phyloP scores from a whole-genome alignment of 1,284 basidiomycete genomes.

The Vanrija humicola region DNA sequence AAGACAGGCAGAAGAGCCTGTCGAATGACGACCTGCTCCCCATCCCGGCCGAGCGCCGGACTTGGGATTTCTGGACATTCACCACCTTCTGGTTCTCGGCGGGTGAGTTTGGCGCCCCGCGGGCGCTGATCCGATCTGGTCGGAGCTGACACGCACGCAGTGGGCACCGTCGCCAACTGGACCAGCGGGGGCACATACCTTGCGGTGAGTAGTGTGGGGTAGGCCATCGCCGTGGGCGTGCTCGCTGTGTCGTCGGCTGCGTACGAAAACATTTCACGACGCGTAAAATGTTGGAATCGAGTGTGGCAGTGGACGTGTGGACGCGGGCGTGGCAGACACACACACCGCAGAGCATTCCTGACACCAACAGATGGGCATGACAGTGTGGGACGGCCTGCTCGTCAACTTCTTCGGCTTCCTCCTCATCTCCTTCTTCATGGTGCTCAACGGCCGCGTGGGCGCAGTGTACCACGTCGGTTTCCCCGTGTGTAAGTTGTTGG shows the following conservation, averaged over 20 bases:
- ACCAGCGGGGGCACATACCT: conserved; percentile 25
- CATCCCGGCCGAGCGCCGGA: conserved; percentile 23
- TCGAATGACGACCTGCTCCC: conserved; percentile 39
- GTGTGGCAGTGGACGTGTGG: neutral
- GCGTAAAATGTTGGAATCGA: too few species aligned
- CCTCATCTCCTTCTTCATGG: conserved; percentile 36
- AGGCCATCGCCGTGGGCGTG: neutral
- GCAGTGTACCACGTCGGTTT: conserved; percentile 33
- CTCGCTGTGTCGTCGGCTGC: too few species aligned
- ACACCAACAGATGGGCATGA: conserved; percentile 22
- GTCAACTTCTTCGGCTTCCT: conserved; percentile 29
- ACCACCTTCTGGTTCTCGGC: conserved; percentile 32
- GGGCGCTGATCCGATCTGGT: neutral
- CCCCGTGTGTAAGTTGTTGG: neutral
- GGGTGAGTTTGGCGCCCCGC: conserved; percentile 5
- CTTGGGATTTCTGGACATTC: conserved; percentile 32
- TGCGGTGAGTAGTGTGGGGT: conserved; percentile 12
- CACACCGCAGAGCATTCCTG: too few species aligned
- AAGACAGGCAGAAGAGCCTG: conserved; percentile 18
- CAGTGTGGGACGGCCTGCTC: conserved; percentile 30
- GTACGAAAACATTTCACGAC: too few species aligned
- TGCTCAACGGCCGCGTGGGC: conserved; percentile 33
- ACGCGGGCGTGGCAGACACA: neutral
- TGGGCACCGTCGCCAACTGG: conserved; percentile 29
- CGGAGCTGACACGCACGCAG: neutral